A percentile compares a stretch with the other conserved stretches of the same genome.
Evolutionary conservation across 2,329 filamentous ascomycete species (phyloP).

Genomic region (Pseudogymnoascus sp.): DNA sequence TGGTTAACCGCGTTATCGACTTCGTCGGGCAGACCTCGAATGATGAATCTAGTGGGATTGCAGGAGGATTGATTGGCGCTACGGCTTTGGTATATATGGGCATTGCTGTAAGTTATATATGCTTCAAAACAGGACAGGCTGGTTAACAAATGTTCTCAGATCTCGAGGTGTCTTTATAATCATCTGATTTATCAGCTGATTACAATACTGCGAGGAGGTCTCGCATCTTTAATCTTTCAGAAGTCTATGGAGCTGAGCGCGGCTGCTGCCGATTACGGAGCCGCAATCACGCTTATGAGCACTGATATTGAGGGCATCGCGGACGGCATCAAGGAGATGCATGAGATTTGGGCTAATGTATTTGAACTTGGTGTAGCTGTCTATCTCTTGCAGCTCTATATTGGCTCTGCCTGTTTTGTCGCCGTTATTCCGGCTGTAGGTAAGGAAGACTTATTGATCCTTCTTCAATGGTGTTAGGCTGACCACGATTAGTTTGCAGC

Average conservation of each 20-base stretch:
- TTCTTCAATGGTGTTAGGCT: neutral
- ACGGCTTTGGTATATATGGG: slow-evolving; percentile 35
- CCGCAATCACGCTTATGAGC: slow-evolving; percentile 39
- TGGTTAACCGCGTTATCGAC: slow-evolving; percentile 32
- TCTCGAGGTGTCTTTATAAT: slow-evolving; percentile 23
- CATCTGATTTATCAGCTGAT: slow-evolving; percentile 37
- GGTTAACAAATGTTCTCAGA: slow-evolving; percentile 10
- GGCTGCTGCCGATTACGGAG: slow-evolving; percentile 29
- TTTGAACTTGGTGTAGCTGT: slow-evolving; percentile 28
- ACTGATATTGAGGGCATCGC: slow-evolving; percentile 35
- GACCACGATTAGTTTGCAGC: slow-evolving; percentile 10
- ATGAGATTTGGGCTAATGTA: slow-evolving; percentile 34
- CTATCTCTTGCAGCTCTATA: slow-evolving; percentile 29
- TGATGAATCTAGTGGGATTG: slow-evolving; percentile 22
- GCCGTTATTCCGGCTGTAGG: slow-evolving; percentile 16
- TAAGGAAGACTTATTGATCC: slow-evolving; percentile 8
- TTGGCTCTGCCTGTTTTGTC: slow-evolving; percentile 26
- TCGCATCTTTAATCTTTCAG: slow-evolving; percentile 44
- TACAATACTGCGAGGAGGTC: slow-evolving; percentile 36
- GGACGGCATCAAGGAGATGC: slow-evolving; percentile 20
- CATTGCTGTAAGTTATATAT: slow-evolving; percentile 29
- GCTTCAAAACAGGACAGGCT: neutral
- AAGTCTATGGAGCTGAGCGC: slow-evolving; percentile 35
- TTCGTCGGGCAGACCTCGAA: slow-evolving; percentile 25
- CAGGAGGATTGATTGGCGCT: slow-evolving; percentile 36